Base-by-base conservation (phyloP, 805 yeast genomes). In the Yarrowia osloensis region DNA sequence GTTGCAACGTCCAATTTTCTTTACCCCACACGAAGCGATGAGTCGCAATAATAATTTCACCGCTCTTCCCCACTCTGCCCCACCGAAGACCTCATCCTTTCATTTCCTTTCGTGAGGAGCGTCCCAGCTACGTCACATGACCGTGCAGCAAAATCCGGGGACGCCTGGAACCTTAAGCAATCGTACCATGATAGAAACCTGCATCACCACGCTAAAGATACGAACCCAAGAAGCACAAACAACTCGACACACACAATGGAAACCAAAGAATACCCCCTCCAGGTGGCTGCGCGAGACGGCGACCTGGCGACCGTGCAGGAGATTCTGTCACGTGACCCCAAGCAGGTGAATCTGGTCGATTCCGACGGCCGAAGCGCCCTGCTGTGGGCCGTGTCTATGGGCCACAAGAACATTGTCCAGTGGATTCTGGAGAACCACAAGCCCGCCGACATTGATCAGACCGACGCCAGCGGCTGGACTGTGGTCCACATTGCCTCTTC, bases 391-490 rank as follows among this genome's bases (percentile, higher is more conserved):
- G 85, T 88, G 29, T 85, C 96, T 0, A 81, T 81, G 71, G 84
- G 85, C 61, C 81, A 87, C 67, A 72, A 77, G 6, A 86, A 84
- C 29, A 80, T 88, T 21, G 75, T 81, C 67, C 78, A 77, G 67
- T 81, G 80, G 40, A 79, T 70, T 71, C 66, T 76, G 67, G 69
- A 75, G 65, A 67, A 74, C 68, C 44, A 67, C 39, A 31, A 50
- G 39, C 21, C 66, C 42, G 77, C 84, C 26, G 94, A 91, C 70
- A 75, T 91, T 13, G 95, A 91, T 73, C 89, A 88, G 3, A 72
- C 73, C 0, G 98, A 93, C 75, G 87, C 83, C 21, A 81, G 93
- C 12, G 96, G 96, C 0, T 93, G 97, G 97, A 88, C 94, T 0
- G 91, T 96, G 0, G 73, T 91, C 37, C 98, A 93, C 76, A 87